These are phyloP conservation scores for Cyclospora cayetanensis DNA, from an alignment of 169 alveolate species.

Conservation along the genomic window DNA sequence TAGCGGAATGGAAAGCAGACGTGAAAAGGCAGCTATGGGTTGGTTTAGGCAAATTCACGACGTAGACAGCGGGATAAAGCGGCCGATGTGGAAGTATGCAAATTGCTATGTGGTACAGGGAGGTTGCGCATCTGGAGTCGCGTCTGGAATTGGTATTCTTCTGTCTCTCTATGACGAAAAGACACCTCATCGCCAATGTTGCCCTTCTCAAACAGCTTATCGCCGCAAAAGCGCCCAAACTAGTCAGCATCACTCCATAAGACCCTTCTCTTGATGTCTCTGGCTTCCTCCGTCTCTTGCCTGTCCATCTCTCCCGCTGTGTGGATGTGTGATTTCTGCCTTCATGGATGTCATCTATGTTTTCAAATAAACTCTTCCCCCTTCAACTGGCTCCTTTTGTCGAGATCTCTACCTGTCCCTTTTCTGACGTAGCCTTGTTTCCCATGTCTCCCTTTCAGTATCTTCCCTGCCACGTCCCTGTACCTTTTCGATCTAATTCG, in stretches of 20 bases:
- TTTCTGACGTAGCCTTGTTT: no score
- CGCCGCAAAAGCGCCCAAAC: background rate
- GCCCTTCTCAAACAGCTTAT: background rate
- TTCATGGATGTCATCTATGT: no score
- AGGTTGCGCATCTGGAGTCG: background rate
- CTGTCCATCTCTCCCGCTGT: background rate
- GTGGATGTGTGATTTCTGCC: no score
- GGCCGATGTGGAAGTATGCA: background rate
- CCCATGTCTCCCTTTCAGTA: no score
- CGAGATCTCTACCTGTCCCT: no score
- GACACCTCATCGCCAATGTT: background rate
- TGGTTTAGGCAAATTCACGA: background rate
- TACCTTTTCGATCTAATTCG: no score
- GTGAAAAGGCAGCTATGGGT: background rate
- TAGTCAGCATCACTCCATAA: background rate
- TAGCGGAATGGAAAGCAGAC: background rate
- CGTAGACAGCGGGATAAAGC: background rate
- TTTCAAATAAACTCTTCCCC: no score
- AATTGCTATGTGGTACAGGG: background rate
- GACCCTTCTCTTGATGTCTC: no score
- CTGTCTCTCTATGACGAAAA: background rate
- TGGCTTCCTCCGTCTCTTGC: background rate
- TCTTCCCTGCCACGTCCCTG: no score
- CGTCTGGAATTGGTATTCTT: background rate
- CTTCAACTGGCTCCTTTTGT: no score